Base-by-base conservation (phyloP, 2,329 filamentous ascomycete species). In the Ascochyta lentis region DNA sequence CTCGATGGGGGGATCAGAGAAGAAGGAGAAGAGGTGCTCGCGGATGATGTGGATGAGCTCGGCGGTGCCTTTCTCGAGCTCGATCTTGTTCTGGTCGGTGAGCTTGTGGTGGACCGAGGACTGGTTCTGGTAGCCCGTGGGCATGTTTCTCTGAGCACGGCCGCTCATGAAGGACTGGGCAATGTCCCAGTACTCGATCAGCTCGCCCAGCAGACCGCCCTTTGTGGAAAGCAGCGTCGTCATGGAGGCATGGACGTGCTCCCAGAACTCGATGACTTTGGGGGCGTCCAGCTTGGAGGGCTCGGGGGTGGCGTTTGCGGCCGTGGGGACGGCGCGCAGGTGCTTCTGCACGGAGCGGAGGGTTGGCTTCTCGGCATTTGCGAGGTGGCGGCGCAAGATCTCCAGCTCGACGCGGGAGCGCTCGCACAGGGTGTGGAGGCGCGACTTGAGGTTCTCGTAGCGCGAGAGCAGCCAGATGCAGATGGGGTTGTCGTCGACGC, bases 401-500 rank as follows among this genome's bases (percentile, higher is more conserved):
- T 99, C 95, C 62, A 98, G 92, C 75, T 99, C 94, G 16, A 96
- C 86, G 72, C 90, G 91, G 48, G 90, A 89, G n/a, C 92, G 87
- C 61, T 98, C 92, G 48, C 92, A 91, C 13, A 88, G 89, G 0
- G 84, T 81, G 38, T 86, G 85, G 49, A 98, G 94, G 72, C 91
- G 96, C 61, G 87, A 87, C 76, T 95, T 97, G 52, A 99, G 82
- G 69, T 93, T 88, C 61, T 96, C 91, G 70, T 93, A 96, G 41
- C 91, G 88, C 69, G 92, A 96, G 51, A 94, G 80, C 24, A 99
- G 85, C 93, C 95, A 99, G 10, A 96, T 84, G 91, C 91, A 96
- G 59, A 99, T 96, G 1, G 95, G 95, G 67, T 96, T 99, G 56
- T 98, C 92, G 9, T 96, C 90, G 2, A 96, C 92, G 6, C 95